Percentiles rank a stretch among this genome's conserved stretches.
These are phyloP conservation scores for Tuber melanosporum DNA, from an alignment of 495 filamentous ascomycete species.

Conservation along the genomic window DNA sequence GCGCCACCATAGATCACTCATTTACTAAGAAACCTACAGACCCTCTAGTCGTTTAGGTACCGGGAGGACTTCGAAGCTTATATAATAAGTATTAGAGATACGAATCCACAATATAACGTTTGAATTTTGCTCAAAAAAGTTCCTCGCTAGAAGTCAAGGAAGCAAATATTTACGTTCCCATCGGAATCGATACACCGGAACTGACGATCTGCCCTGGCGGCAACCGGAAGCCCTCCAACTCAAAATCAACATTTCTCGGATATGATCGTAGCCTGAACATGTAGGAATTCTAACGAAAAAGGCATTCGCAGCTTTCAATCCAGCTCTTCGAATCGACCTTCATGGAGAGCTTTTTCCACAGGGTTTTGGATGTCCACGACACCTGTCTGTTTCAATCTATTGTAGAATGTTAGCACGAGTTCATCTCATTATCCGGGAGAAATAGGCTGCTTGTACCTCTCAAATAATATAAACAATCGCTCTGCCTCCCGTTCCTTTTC, in stretches of 20 bases:
- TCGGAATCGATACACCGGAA: background rate
- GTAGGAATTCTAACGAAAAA: background rate
- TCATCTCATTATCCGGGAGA: conserved; percentile 25
- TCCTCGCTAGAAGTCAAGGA: background rate
- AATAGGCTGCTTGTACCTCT: conserved; percentile 55
- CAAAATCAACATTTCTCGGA: background rate
- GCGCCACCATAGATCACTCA: background rate
- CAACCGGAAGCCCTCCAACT: background rate
- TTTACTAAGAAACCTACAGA: background rate
- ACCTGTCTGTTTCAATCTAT: conserved; percentile 72
- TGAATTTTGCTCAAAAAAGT: background rate
- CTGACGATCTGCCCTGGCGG: background rate
- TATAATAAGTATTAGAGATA: background rate
- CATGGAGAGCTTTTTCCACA: conserved; percentile 63
- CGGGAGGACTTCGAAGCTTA: background rate
- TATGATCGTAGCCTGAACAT: background rate
- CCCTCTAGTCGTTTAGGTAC: background rate
- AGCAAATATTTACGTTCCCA: background rate
- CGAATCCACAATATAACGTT: background rate
- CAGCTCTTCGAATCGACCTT: conserved; percentile 75
- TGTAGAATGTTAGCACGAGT: conserved; percentile 6
- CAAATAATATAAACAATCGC: conserved; percentile 86
- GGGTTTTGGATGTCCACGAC: conserved; percentile 81
- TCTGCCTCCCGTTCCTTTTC: conserved; percentile 94
- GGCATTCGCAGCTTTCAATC: conserved; percentile 9